Percentiles rank a stretch among this genome's conserved stretches.
These are phyloP conservation scores for Geum urbanum DNA, from an alignment of 306 rosid genomes.

Conservation along the genomic window DNA sequence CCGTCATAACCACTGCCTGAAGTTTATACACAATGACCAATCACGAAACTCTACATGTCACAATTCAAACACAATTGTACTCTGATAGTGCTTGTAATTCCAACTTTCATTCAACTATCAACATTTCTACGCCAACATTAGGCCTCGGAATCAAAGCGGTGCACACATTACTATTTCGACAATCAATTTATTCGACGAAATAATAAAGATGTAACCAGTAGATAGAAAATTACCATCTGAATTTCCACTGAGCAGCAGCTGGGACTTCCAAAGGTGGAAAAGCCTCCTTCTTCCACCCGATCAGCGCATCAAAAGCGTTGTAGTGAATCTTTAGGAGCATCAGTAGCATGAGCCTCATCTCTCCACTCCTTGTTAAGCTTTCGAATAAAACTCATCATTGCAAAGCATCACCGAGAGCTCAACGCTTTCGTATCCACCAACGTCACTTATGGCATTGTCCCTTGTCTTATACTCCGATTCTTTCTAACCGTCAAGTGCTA, in stretches of 20 bases:
- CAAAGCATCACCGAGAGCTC: constrained; percentile 86
- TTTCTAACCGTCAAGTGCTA: constrained; percentile 70
- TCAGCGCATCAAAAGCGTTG: constrained; percentile 86
- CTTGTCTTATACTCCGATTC: constrained; percentile 60
- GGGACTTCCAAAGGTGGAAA: constrained; percentile 96
- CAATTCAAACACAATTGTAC: neutral
- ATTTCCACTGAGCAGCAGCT: constrained; percentile 97
- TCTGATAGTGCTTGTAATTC: neutral
- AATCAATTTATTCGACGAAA: no score
- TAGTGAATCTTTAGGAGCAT: constrained; percentile 77
- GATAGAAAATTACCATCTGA: constrained; percentile 63
- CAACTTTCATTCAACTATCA: neutral
- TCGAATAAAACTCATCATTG: constrained; percentile 68
- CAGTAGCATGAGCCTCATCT: constrained; percentile 86
- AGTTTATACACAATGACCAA: no score
- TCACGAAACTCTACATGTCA: no score
- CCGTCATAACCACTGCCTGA: no score
- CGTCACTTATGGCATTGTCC: constrained; percentile 55
- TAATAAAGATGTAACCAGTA: no score
- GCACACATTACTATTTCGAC: neutral
- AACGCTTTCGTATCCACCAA: constrained; percentile 65
- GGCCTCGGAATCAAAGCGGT: neutral
- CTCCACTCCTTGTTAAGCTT: constrained; percentile 94
- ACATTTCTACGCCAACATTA: neutral
- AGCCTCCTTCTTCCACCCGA: constrained; percentile 94